Evolutionary conservation across 2,329 filamentous ascomycete species (phyloP), one percentile per base, ranked within the genome.

Genomic region (Emergomyces orientalis): DNA sequence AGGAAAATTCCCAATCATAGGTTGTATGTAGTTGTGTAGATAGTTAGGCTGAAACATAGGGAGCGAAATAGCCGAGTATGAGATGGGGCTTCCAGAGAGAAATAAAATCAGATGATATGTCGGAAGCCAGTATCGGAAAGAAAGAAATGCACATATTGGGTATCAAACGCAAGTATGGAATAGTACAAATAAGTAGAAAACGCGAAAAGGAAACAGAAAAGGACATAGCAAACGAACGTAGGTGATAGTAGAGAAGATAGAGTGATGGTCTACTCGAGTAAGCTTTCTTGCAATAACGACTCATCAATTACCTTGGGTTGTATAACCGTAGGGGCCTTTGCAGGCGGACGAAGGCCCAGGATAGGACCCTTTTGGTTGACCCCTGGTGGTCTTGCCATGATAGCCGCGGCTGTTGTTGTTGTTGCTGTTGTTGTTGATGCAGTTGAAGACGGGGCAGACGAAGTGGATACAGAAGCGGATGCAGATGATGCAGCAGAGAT

Each of bases 281-380:
- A 74, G 56, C 79, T 83, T 69, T 89, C 86, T 65, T 78, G 79
- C 68, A 91, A 71, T 9, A 86, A 83, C 51, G 84, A 81, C 43
- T 80, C 78, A 70, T 89, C 85, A 27, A 89, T 72, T 1, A 74
- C 75, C 32, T 83, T 80, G 0, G 87, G 78, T 19, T 82, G 81
- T 13, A 89, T 82, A 64, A 81, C 82, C 43, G 81, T 79, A 2
- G 84, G 82, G 1, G 83, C 43, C 73, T 79, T 73, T 76, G 83
- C 70, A 74, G 83, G 74, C 76, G 83, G 70, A 75, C 84, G 80
- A 66, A 93, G 88, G 0, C 90, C 89, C 0, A 88, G 84, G 52
- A 94, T 87, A 0, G 85, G 81, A 0, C 90, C 90, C 1, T 84
- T 81, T 71, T 93, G 90, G 69, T 94, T 94, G 71, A 94, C 90